Conservation (phyloP, 2,329 filamentous ascomycete species). For the Immersiporthe knoxdaviesiana region DNA sequence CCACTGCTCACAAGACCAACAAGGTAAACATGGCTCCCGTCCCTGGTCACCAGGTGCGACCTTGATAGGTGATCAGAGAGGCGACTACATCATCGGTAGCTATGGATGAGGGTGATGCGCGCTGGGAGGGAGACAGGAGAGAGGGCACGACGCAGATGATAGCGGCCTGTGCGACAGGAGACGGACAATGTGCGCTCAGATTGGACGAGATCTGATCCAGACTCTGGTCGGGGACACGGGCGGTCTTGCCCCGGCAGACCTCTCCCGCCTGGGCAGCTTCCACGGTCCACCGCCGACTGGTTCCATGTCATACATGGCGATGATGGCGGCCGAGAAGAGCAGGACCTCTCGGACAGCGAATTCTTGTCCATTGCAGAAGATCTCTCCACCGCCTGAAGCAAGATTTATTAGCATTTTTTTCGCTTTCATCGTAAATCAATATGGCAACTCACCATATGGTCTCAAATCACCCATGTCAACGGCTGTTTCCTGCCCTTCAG, state of each 20-base stretch:
- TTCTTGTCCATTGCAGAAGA: constrained; percentile 40
- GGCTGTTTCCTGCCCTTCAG: constrained; percentile 32
- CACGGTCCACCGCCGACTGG: constrained; percentile 31
- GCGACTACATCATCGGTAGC: neutral
- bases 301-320: constrained; percentile 43
- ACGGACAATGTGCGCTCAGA: neutral
- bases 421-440: neutral
- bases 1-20: neutral
- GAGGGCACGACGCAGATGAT: too few relatives aligned
- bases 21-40: too few relatives aligned
- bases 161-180: neutral
- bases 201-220: constrained; percentile 23
- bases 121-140: too few relatives aligned
- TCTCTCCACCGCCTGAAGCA: constrained; percentile 37
- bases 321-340: constrained; percentile 40
- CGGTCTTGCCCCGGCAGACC: constrained; percentile 18
- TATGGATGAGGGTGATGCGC: neutral
- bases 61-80: neutral
- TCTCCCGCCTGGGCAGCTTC: constrained; percentile 24
- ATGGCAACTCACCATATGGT: constrained; percentile 39
- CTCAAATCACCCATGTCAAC: constrained; percentile 37
- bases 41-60: neutral
- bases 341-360: constrained; percentile 42
- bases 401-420: neutral
- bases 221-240: constrained; percentile 20